These are phyloP conservation scores for Botrytis hyacinthi DNA, from an alignment of 2,329 filamentous ascomycete genomes.

Conservation along the genomic window DNA sequence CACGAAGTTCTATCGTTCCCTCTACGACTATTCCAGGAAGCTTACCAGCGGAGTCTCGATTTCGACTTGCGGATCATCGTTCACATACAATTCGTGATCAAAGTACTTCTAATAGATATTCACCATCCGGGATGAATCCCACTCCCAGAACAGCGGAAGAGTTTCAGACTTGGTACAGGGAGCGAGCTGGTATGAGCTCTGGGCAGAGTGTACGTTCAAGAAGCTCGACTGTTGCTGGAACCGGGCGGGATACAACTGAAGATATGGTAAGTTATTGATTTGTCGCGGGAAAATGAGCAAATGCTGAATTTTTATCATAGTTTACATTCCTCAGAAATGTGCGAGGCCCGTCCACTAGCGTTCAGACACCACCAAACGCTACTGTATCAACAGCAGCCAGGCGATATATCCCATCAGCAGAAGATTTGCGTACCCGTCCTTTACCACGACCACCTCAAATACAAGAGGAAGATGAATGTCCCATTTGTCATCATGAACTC, in stretches of 20 bases:
- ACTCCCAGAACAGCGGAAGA: slow-evolving; percentile 13
- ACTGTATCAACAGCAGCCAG: slow-evolving; percentile 3
- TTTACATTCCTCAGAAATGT: slow-evolving; percentile 15
- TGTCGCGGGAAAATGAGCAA: background rate
- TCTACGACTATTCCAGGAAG: slow-evolving; percentile 5
- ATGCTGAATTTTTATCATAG: background rate
- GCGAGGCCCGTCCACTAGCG: slow-evolving; percentile 9
- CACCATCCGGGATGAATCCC: background rate
- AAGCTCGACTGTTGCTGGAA: slow-evolving; percentile 18
- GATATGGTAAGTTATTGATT: slow-evolving; percentile 19
- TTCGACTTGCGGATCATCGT: slow-evolving; percentile 14
- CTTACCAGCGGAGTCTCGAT: slow-evolving; percentile 12
- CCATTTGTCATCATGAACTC: slow-evolving; percentile 70
- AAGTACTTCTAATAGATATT: background rate
- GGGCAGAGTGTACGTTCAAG: slow-evolving; percentile 13
- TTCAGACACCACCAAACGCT: slow-evolving; percentile 1
- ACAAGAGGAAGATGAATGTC: slow-evolving; percentile 75
- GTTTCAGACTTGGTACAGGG: slow-evolving; percentile 19
- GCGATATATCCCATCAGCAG: slow-evolving; percentile 20
- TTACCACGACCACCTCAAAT: slow-evolving; percentile 43
- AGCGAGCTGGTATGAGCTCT: slow-evolving; percentile 3
- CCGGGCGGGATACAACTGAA: slow-evolving; percentile 15
- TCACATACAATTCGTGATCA: slow-evolving; percentile 10
- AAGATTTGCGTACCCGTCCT: slow-evolving; percentile 21
- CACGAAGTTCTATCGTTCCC: slow-evolving; percentile 16